These are phyloP conservation scores for Orychophragmus violaceus DNA, from an alignment of 345 rosid genomes.

Conservation along the genomic window DNA sequence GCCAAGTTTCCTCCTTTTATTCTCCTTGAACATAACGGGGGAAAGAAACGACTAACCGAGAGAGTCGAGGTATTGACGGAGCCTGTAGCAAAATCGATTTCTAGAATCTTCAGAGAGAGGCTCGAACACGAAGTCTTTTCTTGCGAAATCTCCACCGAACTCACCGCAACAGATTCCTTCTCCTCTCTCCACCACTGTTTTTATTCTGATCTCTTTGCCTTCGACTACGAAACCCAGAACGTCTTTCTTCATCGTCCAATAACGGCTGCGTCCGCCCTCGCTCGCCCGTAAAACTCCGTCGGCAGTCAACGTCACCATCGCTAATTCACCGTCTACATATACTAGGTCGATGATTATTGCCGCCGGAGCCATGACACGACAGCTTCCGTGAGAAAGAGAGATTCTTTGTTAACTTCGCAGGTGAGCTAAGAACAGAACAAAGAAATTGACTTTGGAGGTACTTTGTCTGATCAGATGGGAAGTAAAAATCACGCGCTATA, in stretches of 20 bases:
- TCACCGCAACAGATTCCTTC: constrained; percentile 49
- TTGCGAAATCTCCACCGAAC: constrained; percentile 38
- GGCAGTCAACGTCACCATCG: constrained; percentile 38
- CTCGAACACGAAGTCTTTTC: constrained; percentile 73
- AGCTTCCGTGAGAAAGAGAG: too few species aligned
- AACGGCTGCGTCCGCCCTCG: constrained; percentile 43
- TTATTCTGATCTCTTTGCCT: constrained; percentile 50
- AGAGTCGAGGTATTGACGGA: constrained; percentile 49
- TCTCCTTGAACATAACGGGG: neutral
- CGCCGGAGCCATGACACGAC: too few species aligned
- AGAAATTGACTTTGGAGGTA: neutral
- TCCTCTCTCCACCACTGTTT: constrained; percentile 34
- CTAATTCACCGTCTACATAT: constrained; percentile 31
- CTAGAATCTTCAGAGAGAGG: constrained; percentile 51
- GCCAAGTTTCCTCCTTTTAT: too few species aligned
- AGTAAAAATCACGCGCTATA: constrained; percentile 3
- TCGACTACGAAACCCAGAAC: constrained; percentile 64
- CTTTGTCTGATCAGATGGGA: constrained; percentile 11
- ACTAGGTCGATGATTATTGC: constrained; percentile 38
- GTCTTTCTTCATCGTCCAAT: constrained; percentile 44
- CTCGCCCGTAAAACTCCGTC: too few species aligned
- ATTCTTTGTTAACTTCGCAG: constrained; percentile 7
- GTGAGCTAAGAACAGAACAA: constrained; percentile 15
- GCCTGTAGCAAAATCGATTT: constrained; percentile 55
- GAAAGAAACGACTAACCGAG: constrained; percentile 51